phyloP scores from a whole-genome alignment of 2,329 filamentous ascomycete species.

The Fusarium pseudoanthophilum region DNA sequence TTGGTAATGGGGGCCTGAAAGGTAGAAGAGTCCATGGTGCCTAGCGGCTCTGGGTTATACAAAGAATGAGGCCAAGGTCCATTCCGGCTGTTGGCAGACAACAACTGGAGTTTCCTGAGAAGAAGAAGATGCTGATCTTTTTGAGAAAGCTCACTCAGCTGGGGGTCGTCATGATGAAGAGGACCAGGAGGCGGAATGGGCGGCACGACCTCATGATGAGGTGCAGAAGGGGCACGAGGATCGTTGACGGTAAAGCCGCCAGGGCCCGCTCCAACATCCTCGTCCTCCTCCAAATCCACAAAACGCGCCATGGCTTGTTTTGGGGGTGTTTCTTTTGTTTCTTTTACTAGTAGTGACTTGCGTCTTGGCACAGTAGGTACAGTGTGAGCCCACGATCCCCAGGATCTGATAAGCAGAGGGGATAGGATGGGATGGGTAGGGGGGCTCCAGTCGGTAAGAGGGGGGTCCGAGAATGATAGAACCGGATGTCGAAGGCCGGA shows the following conservation, averaged over 20 bases:
- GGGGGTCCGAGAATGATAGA: constrained; percentile 37
- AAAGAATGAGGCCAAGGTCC: constrained; percentile 44
- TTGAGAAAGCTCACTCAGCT: constrained; percentile 32
- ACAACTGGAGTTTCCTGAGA: constrained; percentile 42
- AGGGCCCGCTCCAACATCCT: constrained; percentile 35
- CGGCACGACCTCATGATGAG: constrained; percentile 40
- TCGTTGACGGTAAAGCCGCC: constrained; percentile 25
- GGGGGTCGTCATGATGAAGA: constrained; percentile 40
- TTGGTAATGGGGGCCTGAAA: constrained; percentile 42
- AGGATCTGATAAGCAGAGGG: constrained; percentile 46
- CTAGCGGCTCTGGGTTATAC: constrained; percentile 39
- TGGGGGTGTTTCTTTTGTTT: background rate
- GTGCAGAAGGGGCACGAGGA: constrained; percentile 34
- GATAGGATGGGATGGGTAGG: constrained; percentile 10
- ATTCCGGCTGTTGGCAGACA: constrained; percentile 43
- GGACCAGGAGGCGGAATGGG: constrained; percentile 38
- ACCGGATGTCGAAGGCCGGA: constrained; percentile 38
- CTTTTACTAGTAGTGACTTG: constrained; percentile 18
- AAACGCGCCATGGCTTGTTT: constrained; percentile 45
- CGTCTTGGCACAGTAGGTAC: constrained; percentile 26
- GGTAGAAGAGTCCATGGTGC: constrained; percentile 41
- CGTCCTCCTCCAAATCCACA: constrained; percentile 46
- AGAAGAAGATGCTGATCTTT: constrained; percentile 43
- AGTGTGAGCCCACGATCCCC: constrained; percentile 32
- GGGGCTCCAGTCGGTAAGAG: constrained; percentile 1